Base-by-base conservation (phyloP, 805 yeast genomes). In the Brettanomyces custersianus region DNA sequence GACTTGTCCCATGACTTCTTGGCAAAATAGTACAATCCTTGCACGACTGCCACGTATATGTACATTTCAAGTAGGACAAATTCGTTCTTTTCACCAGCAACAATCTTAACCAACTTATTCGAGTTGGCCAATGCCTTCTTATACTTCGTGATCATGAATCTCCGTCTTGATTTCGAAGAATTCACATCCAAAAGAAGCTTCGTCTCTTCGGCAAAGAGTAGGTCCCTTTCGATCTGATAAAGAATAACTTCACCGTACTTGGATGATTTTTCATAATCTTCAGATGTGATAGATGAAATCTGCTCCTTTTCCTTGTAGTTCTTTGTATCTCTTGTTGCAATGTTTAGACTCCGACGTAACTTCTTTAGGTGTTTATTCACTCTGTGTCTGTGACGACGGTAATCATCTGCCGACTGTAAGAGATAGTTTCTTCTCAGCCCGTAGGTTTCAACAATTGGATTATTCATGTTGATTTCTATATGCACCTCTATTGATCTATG, bases 141-240 rank as follows among this genome's bases (percentile, higher is more conserved):
- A 41, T 81, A 69, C 55, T 83, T 82, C 20, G 87, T 71, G 9
- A 66, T 51, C 46, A 81, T 59, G 40, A 78, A 70, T 37, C 69
- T 69, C n/a, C 70, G 63, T 53, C 52, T 64, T 45, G 62, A 52
- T 23, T 59, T 60, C 7, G 72, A 66, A 10, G 68, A 63, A 40
- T 71, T 70, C 28, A 74, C 66, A 41, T 74, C 84, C 41, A 74
- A 55, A 33, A 68, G 55, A 9, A 70, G 59, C 40, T 72, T 72
- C 36, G 77, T 65, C 55, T 80, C 87, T 54, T 75, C 67, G 1
- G 88, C 80, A 46, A 69, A 73, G 21, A 85, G 65, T 51, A 77
- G 62, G 46, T 85, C 83, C 51, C 95, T 71, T 57, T 92, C 97
- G 2, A 81, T 77, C n/a, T 70, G 68, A 39, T 75, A 63, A 18